Evolutionary conservation across 2,329 filamentous ascomycete species (phyloP), one percentile per base, ranked within the genome.

Genomic region (Monilinia vaccinii-corymbosi): DNA sequence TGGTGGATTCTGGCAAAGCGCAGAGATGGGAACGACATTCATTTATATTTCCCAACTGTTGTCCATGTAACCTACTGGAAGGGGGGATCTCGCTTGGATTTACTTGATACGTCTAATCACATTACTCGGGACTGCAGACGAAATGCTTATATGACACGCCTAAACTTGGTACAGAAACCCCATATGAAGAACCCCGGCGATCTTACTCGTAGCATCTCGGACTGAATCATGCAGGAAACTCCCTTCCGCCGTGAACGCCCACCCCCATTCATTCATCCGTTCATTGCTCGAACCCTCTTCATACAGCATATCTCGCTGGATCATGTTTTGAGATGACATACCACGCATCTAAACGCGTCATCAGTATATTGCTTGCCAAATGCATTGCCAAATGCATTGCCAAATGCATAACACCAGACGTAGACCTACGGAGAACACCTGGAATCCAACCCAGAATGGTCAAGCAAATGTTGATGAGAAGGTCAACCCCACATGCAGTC

Each of bases 401-500:
- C 10, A 21, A 21, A 48, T 14, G 51, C 18, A 25, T 11, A 18
- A 13, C 16, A 61, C n/a, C 13, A 28, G 23, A 21, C 47, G 8
- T 47, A n/a, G 2, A 66, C 67, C 62, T 62, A 71, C 69, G 68
- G 28, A 70, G 63, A 21, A 70, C 65, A 57, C 69, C 68, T 13
- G 69, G 69, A 53, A 71, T 68, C 69, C 69, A 71, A 11, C 73
- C 75, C 7, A 76, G 63, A 18, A 73, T 66, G 13, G 63, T 68
- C 11, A 77, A 64, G 14, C 63, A 64, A 45, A 77, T 73, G 61
- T 76, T 76, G 63, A 76, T 76, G 23, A 75, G 59, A 28, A 77
- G 66, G 51, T 76, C 74, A 8, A 68, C 70, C 31, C 68, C 68
- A 58, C 74, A 76, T 36, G 73, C 75, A 4, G 69, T 68, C 58